These are phyloP conservation scores for Penicillium chermesinum DNA, from an alignment of 495 filamentous ascomycete genomes.

Conservation along the genomic window DNA sequence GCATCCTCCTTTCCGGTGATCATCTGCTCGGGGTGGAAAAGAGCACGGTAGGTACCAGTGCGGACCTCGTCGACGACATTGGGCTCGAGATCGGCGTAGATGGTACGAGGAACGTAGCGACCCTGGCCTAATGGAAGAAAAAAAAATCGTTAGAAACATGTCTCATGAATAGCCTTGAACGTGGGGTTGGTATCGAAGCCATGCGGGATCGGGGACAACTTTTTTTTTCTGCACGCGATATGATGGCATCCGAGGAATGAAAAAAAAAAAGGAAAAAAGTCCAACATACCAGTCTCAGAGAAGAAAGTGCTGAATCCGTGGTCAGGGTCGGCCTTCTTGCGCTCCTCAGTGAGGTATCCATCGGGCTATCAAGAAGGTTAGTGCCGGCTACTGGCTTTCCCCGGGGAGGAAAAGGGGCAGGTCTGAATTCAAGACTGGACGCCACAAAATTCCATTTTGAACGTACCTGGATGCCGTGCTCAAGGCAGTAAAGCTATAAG, in stretches of 20 bases:
- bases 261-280: slow-evolving; percentile 7
- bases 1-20: slow-evolving; percentile 99
- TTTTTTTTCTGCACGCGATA: neutral
- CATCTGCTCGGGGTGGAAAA: slow-evolving; percentile 99
- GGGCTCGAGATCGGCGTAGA: slow-evolving; percentile 99
- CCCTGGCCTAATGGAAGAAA: slow-evolving; percentile 66
- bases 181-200: neutral
- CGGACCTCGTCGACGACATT: slow-evolving; percentile 99
- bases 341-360: slow-evolving; percentile 97
- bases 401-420: slow-evolving; percentile 16
- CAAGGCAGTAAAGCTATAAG: slow-evolving; percentile 93
- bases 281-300: slow-evolving; percentile 86
- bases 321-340: slow-evolving; percentile 91
- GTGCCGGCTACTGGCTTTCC: slow-evolving; percentile 20
- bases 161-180: slow-evolving; percentile 10
- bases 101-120: slow-evolving; percentile 97
- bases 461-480: slow-evolving; percentile 97
- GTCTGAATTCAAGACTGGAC: slow-evolving; percentile 15
- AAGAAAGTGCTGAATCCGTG: slow-evolving; percentile 99
- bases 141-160: slow-evolving; percentile 14
- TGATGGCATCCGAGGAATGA: no score
- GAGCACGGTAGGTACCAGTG: slow-evolving; percentile 88
- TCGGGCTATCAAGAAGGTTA: slow-evolving; percentile 64
- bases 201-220: slow-evolving; percentile 9
- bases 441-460: slow-evolving; percentile 13